Evolutionary conservation across 192 early-diverging fungal species (phyloP).

Genomic region (Podila clonocystis): DNA sequence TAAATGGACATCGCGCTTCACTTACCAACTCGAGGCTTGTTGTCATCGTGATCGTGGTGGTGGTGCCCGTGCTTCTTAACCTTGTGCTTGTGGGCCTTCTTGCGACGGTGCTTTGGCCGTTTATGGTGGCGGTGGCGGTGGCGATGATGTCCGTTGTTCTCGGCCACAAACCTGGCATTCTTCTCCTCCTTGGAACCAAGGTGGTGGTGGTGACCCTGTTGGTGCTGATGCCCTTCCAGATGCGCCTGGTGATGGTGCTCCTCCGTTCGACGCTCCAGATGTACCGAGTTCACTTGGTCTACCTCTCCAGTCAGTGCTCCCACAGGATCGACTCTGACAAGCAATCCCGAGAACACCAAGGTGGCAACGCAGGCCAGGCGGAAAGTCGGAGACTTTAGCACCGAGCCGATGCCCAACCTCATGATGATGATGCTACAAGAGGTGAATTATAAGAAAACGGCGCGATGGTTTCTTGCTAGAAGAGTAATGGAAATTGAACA

Average conservation of each 20-base stretch:
- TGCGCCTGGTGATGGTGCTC: background rate
- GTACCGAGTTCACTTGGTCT: background rate
- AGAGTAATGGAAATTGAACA: background rate
- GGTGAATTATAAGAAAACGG: no score
- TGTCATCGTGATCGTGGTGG: background rate
- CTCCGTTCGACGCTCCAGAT: background rate
- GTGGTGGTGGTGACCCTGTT: background rate
- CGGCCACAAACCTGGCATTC: background rate
- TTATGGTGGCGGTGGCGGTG: background rate
- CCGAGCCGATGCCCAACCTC: background rate
- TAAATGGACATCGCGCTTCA: background rate
- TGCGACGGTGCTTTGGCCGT: background rate
- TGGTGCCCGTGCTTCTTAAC: slow-evolving; percentile 4
- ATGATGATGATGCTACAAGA: background rate
- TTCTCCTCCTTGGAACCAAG: background rate
- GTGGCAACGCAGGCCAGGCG: background rate
- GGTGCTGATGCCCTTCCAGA: background rate
- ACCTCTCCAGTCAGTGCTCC: background rate
- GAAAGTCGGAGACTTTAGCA: background rate
- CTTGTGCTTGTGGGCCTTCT: slow-evolving; percentile 2
- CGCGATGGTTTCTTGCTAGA: background rate
- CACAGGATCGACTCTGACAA: background rate
- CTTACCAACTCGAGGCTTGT: slow-evolving; percentile 9
- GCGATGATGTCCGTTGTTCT: background rate
- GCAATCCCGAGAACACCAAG: background rate